Percentiles rank a stretch among this genome's conserved stretches.
Evolutionary conservation across 441 rosid species (phyloP).

Genomic region (Erodium trifolium): DNA sequence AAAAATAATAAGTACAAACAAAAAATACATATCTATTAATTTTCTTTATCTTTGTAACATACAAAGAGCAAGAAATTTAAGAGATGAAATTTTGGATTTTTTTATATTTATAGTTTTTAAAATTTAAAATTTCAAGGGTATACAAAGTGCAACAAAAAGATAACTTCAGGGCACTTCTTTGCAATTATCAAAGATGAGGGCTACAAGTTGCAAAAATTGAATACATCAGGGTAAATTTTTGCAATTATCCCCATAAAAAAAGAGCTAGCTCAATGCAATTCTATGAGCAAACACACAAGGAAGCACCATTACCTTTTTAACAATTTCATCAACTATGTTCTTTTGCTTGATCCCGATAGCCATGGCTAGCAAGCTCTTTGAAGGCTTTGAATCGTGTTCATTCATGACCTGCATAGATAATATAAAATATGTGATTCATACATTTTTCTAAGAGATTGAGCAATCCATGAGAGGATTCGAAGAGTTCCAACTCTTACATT

Average conservation of each 20-base stretch:
- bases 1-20: too few species aligned
- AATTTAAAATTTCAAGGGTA: too few species aligned
- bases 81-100: too few species aligned
- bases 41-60: too few species aligned
- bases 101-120: too few species aligned
- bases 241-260: not conserved
- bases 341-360: constrained; percentile 63
- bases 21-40: too few species aligned
- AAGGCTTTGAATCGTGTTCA: constrained; percentile 20
- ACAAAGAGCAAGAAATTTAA: too few species aligned
- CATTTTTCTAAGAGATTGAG: not conserved
- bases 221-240: too few species aligned
- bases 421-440: not conserved
- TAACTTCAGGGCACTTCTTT: too few species aligned
- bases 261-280: not conserved
- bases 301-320: constrained; percentile 32
- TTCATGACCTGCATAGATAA: not conserved
- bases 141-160: too few species aligned
- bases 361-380: constrained; percentile 34
- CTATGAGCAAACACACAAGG: not conserved
- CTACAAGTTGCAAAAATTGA: too few species aligned
- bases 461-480: not conserved
- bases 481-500: constrained; percentile 23
- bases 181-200: too few species aligned
- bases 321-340: constrained; percentile 46